These are phyloP conservation scores for Gigaspora rosea DNA, from an alignment of 192 early-diverging fungal species.

Conservation along the genomic window DNA sequence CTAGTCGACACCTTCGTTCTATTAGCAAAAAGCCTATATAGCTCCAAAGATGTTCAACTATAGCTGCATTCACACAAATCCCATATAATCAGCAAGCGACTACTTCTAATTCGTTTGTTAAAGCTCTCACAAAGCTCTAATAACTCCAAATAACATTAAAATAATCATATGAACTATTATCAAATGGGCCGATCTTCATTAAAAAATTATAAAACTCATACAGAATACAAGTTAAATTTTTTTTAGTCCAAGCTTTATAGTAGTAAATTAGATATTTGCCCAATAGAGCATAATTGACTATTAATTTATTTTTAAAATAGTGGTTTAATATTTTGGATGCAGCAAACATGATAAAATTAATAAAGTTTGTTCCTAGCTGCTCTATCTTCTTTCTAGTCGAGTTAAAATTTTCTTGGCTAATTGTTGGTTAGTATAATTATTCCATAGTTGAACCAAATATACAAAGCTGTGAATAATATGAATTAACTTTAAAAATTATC, in stretches of 20 bases:
- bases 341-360: conserved; percentile 4
- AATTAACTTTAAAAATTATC: too few relatives aligned
- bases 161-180: background rate
- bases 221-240: background rate
- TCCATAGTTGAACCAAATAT: background rate
- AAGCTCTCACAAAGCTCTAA: background rate
- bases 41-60: background rate
- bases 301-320: background rate
- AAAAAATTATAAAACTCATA: background rate
- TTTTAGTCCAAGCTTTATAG: background rate
- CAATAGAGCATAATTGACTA: background rate
- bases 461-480: background rate
- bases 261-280: background rate
- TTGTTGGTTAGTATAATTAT: background rate
- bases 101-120: background rate
- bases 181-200: background rate
- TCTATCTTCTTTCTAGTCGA: background rate
- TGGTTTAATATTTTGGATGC: background rate
- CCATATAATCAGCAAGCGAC: conserved; percentile 24
- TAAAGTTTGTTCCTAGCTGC: background rate
- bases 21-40: background rate
- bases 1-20: background rate
- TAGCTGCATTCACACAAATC: background rate
- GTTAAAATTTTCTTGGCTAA: background rate
- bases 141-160: background rate